Base-by-base conservation (phyloP, 129 eudicot species). In the Pulicaria dysenterica region DNA sequence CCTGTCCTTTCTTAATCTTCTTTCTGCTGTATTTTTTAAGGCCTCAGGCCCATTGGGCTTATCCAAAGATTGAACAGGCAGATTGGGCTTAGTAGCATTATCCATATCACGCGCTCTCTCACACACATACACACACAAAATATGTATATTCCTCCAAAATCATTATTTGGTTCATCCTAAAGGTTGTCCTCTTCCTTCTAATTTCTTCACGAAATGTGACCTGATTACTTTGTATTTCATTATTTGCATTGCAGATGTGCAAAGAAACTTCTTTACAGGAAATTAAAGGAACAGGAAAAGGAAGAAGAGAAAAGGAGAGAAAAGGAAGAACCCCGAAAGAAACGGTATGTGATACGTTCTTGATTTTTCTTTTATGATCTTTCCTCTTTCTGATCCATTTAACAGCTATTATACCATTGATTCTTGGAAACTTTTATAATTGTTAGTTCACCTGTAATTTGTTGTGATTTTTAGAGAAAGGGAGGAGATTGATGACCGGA, bases 221-320 rank as follows among this genome's bases (percentile, higher is more conserved):
- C 15, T 4, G 49, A n/a, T 10, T 9, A 24, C 37, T 42, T 59
- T 17, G 37, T 16, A 7, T 5, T 15, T 16, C 16, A 3, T 54
- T 54, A 42, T 64, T 73, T 58, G 60, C 40, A 16, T 17, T 69
- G 34, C 46, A 92, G 98, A 69, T 93, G 98, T 65, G 90, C 92
- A 36, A 91, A 89, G 79, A 93, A 87, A 87, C 95, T 93, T 61
- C 75, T 75, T 37, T 87, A 89, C 77, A 89, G 79, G 76, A 93
- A 86, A 64, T 64, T 55, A 50, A 93, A 85, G 59, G 96, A 89
- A 80, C 85, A 85, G 69, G 96, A 87, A 70, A 89, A 87, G 80
- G 85, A 83, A 70, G 76, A 76, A 77, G 60, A 68, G 64, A 81
- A 77, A 73, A 68, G 50, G 79, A 76, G 65, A 65, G 88, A 81